Evolutionary conservation across 169 alveolate genomes (phyloP).

Genomic region (Babesia bovis): DNA sequence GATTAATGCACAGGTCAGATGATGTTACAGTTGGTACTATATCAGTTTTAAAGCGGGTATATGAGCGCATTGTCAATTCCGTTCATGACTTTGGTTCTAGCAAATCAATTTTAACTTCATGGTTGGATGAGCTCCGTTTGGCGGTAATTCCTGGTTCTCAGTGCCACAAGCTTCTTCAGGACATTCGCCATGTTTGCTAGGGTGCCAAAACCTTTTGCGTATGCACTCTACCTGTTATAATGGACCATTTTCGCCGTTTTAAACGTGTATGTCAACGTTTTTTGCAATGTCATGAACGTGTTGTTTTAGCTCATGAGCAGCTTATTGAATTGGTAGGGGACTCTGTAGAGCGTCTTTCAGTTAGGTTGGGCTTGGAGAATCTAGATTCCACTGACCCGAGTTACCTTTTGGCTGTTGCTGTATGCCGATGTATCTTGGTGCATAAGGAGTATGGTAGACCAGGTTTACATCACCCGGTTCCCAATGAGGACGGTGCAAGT

Average conservation of each 20-base stretch:
- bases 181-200: too few species aligned
- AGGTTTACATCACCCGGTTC: background rate
- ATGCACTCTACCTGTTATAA: background rate
- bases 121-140: conserved; percentile 1
- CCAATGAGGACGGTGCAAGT: background rate
- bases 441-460: conserved; percentile 1
- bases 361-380: background rate
- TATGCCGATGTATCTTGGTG: conserved; percentile 16
- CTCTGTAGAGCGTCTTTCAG: background rate
- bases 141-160: background rate
- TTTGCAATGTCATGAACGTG: conserved; percentile 15
- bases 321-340: background rate
- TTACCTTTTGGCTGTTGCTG: conserved; percentile 18
- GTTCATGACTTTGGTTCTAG: conserved; percentile 15
- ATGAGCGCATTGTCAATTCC: background rate
- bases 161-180: background rate
- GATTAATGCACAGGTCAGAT: background rate
- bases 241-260: conserved; percentile 7
- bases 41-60: background rate
- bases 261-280: conserved; percentile 16
- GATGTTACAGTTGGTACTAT: background rate
- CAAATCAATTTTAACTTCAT: background rate
- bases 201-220: too few species aligned
- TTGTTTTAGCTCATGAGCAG: background rate
- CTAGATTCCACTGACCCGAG: background rate